Percentiles rank a stretch among this genome's conserved stretches.
These are phyloP conservation scores for Rhizomucor pusillus DNA, from an alignment of 371 early-diverging fungal genomes.

Conservation along the genomic window DNA sequence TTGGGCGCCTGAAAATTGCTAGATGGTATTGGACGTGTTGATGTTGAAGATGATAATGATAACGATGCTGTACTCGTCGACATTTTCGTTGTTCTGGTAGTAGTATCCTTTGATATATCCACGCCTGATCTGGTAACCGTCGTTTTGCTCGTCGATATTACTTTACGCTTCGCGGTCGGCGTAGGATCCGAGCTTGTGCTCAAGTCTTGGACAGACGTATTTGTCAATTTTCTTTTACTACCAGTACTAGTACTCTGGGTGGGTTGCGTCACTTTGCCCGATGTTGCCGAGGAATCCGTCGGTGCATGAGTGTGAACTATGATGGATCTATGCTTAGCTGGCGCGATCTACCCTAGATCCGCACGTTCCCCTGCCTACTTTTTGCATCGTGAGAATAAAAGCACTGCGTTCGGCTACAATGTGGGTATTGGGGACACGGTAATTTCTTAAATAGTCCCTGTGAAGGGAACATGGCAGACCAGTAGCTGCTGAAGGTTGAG, in stretches of 20 bases:
- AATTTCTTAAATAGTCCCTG: slow-evolving; percentile 27
- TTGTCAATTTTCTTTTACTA: neutral
- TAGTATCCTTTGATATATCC: neutral
- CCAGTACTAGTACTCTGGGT: slow-evolving; percentile 1
- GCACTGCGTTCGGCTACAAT: slow-evolving; percentile 25
- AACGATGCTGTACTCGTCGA: neutral
- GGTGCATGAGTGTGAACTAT: too few species aligned
- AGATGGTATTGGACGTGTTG: neutral
- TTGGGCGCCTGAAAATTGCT: neutral
- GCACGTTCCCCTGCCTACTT: neutral
- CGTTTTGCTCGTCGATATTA: too few species aligned
- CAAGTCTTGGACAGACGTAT: neutral
- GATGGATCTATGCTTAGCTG: too few species aligned
- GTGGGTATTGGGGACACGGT: slow-evolving; percentile 33
- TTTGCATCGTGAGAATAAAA: slow-evolving; percentile 27
- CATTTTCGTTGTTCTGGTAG: neutral
- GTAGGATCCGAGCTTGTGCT: too few species aligned
- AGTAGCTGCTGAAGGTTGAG: too few species aligned
- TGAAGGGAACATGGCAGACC: slow-evolving; percentile 29
- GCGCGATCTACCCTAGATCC: neutral
- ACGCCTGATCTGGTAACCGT: too few species aligned
- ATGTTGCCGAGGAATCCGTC: neutral
- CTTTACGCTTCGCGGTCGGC: too few species aligned
- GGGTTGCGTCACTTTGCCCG: neutral
- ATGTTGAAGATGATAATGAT: neutral